Conservation (phyloP, 2,329 filamentous ascomycete genomes). For the Talaromyces sp. region DNA sequence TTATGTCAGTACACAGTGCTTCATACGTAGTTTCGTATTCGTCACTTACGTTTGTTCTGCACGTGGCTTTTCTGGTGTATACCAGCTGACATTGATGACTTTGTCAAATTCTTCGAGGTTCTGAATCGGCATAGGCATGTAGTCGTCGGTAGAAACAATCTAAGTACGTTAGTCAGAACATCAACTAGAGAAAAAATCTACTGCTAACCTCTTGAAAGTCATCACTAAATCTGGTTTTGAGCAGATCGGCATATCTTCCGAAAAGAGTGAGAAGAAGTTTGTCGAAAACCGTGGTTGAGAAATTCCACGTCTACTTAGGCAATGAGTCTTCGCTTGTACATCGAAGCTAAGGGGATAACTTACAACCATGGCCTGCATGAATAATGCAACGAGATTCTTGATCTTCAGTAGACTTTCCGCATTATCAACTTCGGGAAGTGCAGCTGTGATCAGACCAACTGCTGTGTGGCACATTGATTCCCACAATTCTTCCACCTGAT, state of each 20-base stretch:
- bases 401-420: slow-evolving; percentile 90
- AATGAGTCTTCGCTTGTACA: neutral
- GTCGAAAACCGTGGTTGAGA: slow-evolving; percentile 77
- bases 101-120: slow-evolving; percentile 89
- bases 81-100: slow-evolving; percentile 95
- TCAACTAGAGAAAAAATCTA: neutral
- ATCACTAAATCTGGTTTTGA: slow-evolving; percentile 88
- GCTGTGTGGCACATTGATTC: slow-evolving; percentile 93
- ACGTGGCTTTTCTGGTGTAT: slow-evolving; percentile 72
- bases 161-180: slow-evolving; percentile 23
- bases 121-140: slow-evolving; percentile 99
- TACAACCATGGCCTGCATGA: slow-evolving; percentile 97
- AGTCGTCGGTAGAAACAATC: slow-evolving; percentile 87
- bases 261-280: slow-evolving; percentile 84
- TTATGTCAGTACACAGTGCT: slow-evolving; percentile 23
- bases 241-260: slow-evolving; percentile 85
- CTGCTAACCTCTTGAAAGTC: slow-evolving; percentile 80
- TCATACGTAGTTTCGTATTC: neutral
- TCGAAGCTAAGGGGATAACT: slow-evolving; percentile 24
- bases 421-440: slow-evolving; percentile 75
- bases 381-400: slow-evolving; percentile 86
- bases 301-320: slow-evolving; percentile 74
- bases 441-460: slow-evolving; percentile 75
- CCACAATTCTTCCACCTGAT: slow-evolving; percentile 92
- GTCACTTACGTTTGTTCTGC: slow-evolving; percentile 68